Percentiles rank a stretch among this genome's conserved stretches.
Evolutionary conservation across 306 rosid genomes (phyloP).

Genomic region (Trichosanthes cucumerina): DNA sequence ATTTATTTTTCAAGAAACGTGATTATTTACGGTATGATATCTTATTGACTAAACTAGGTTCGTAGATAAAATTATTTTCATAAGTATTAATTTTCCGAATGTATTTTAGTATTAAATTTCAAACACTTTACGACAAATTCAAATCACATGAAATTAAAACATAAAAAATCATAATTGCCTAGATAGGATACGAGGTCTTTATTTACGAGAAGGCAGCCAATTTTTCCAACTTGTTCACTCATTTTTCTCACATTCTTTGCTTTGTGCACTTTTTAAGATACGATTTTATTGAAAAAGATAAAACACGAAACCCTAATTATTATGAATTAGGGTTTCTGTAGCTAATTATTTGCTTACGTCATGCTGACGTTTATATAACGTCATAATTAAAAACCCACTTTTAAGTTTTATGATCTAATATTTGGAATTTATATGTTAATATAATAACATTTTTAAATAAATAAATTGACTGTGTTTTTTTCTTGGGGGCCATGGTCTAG

Average conservation of each 20-base stretch:
- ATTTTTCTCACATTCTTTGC: neutral
- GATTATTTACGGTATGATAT: no score
- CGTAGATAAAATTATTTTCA: no score
- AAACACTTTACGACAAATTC: neutral
- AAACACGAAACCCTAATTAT: neutral
- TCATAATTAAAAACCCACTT: neutral
- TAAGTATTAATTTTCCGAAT: no score
- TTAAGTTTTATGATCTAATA: neutral
- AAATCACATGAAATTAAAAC: neutral
- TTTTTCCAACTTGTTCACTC: neutral
- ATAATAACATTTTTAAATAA: neutral
- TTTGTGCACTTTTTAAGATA: neutral
- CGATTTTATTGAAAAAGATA: neutral
- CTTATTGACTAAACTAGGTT: no score
- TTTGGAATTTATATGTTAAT: neutral
- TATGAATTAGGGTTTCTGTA: neutral
- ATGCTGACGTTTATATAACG: neutral
- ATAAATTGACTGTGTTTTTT: neutral
- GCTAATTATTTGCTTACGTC: neutral
- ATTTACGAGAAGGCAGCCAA: neutral
- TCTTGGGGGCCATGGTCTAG: neutral
- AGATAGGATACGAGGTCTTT: neutral
- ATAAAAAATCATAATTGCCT: neutral
- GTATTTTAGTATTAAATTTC: no score
- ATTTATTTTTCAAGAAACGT: no score